Percentiles rank a stretch among this genome's conserved stretches.
Evolutionary conservation across 1,139 yeast genomes (phyloP).

Genomic region (Debaryomyces psychrophilus): DNA sequence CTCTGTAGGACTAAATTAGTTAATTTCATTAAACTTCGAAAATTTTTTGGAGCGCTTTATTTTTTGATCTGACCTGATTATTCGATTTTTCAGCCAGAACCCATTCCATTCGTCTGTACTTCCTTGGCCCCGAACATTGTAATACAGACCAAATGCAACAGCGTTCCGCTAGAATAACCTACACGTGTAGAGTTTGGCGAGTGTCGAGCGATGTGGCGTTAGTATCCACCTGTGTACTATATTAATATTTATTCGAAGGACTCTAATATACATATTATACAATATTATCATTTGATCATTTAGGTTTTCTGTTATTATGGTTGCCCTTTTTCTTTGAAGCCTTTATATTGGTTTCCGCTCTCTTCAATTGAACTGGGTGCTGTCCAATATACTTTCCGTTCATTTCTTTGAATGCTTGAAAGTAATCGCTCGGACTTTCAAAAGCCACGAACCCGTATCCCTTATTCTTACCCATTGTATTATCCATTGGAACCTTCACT

Average conservation of each 20-base stretch:
- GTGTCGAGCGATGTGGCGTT: neutral
- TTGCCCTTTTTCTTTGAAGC: constrained; percentile 24
- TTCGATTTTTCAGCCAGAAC: neutral
- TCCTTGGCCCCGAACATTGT: neutral
- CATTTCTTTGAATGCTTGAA: constrained; percentile 72
- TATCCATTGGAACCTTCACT: constrained; percentile 58
- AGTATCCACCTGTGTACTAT: constrained; percentile 13
- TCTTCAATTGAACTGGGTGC: constrained; percentile 70
- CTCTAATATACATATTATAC: constrained; percentile 6
- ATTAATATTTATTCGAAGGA: neutral
- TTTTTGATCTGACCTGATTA: neutral
- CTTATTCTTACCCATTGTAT: constrained; percentile 47
- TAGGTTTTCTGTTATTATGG: neutral
- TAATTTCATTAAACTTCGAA: neutral
- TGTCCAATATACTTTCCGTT: constrained; percentile 77
- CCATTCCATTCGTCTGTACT: no score
- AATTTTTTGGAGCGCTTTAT: constrained; percentile 5
- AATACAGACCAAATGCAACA: no score
- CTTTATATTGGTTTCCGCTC: constrained; percentile 59
- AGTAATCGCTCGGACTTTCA: constrained; percentile 60
- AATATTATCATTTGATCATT: neutral
- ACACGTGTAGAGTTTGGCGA: no score
- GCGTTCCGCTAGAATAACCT: no score
- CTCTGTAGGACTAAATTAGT: neutral
- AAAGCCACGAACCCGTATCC: constrained; percentile 79